These are phyloP conservation scores for Leccinum arenicola DNA, from an alignment of 768 basidiomycete genomes.

Conservation along the genomic window DNA sequence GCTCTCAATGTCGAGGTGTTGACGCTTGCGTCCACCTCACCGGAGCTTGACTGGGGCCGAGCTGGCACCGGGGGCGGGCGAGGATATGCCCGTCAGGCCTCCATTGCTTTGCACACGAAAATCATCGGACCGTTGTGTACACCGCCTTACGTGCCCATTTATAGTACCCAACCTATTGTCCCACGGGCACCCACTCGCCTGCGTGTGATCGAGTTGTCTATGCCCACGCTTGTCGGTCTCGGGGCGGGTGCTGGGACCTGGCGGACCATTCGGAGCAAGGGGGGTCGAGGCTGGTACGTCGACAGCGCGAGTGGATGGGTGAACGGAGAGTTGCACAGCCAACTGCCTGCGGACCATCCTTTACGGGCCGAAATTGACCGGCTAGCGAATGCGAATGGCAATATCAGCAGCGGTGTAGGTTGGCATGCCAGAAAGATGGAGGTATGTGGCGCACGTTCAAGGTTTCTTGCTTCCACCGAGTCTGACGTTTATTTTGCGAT, in stretches of 20 bases:
- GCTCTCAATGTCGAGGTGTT: conserved; percentile 82
- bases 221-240: conserved; percentile 63
- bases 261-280: conserved; percentile 89
- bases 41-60: conserved; percentile 64
- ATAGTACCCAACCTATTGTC: conserved; percentile 32
- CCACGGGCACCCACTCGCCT: conserved; percentile 60
- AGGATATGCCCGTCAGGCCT: conserved; percentile 60
- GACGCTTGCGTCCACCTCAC: conserved; percentile 72
- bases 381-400: conserved; percentile 78
- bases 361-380: conserved; percentile 68
- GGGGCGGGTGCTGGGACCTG: conserved; percentile 82
- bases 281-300: conserved; percentile 93
- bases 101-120: conserved; percentile 72
- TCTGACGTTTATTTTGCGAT: conserved; percentile 2
- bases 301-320: conserved; percentile 83
- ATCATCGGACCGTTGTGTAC: conserved; percentile 79
- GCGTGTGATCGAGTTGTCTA: conserved; percentile 84
- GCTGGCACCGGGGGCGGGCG: conserved; percentile 31
- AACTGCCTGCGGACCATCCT: conserved; percentile 59
- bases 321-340: conserved; percentile 53
- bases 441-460: conserved; percentile 45
- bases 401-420: conserved; percentile 87
- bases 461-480: neutral
- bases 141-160: conserved; percentile 69
- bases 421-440: conserved; percentile 99